Conservation (phyloP, 495 filamentous ascomycete genomes). For the Tirmania nivea region DNA sequence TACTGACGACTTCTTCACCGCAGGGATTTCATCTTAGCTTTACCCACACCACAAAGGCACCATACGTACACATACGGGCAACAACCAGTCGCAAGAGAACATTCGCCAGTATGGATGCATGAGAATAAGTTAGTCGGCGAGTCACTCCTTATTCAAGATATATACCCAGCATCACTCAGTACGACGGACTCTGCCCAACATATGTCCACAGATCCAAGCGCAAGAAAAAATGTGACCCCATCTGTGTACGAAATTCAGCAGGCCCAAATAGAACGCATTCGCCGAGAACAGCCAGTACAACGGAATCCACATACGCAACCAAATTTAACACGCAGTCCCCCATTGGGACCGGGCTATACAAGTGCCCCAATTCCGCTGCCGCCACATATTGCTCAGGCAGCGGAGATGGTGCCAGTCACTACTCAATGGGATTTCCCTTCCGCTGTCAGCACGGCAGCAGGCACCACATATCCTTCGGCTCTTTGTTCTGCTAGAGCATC, state of each 20-base stretch:
- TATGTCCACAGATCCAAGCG: no score
- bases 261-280: neutral
- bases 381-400: neutral
- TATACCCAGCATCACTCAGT: no score
- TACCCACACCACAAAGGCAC: no score
- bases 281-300: neutral
- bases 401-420: neutral
- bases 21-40: no score
- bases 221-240: no score
- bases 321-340: neutral
- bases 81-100: no score
- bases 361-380: neutral
- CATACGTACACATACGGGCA: no score
- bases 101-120: no score
- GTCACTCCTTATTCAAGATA: no score
- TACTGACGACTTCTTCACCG: no score
- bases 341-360: neutral
- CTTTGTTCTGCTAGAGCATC: neutral
- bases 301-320: neutral
- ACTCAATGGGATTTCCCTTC: neutral
- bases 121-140: no score
- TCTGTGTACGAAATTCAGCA: neutral
- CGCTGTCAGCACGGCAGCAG: neutral
- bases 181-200: no score
- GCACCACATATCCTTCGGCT: neutral